These are phyloP conservation scores for Nephelium lappaceum DNA, from an alignment of 345 rosid genomes.

Conservation along the genomic window DNA sequence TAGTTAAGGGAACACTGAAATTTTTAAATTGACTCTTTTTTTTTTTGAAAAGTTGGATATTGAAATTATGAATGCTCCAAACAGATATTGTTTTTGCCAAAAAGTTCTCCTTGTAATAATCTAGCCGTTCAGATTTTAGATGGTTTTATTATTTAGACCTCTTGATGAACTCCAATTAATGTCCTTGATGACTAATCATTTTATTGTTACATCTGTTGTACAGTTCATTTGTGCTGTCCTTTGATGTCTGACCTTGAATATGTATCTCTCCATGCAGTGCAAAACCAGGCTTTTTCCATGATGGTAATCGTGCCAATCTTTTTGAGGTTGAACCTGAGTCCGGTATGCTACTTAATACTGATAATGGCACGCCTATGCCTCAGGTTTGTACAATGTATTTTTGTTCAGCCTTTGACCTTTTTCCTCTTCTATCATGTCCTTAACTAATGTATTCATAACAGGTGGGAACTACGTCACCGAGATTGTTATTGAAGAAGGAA, in stretches of 20 bases:
- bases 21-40: not conserved
- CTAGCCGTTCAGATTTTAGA: not conserved
- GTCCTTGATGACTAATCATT: not conserved
- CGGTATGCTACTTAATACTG: slow-evolving; percentile 92
- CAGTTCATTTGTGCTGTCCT: slow-evolving; percentile 8
- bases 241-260: slow-evolving; percentile 24
- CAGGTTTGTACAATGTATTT: slow-evolving; percentile 54
- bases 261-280: slow-evolving; percentile 51
- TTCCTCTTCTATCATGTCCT: not conserved
- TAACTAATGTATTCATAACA: slow-evolving; percentile 26
- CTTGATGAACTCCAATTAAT: not conserved
- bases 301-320: slow-evolving; percentile 77
- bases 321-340: slow-evolving; percentile 87
- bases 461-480: slow-evolving; percentile 70
- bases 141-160: not conserved
- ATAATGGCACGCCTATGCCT: slow-evolving; percentile 92
- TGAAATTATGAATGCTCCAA: not conserved
- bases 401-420: not conserved
- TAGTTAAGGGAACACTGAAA: not conserved
- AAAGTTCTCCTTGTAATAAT: not conserved
- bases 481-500: slow-evolving; percentile 35
- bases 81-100: not conserved
- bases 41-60: no score
- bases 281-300: slow-evolving; percentile 96
- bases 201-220: not conserved